phyloP scores from a whole-genome alignment of 176 grass and related monocot species.

The Triticum monococcum region DNA sequence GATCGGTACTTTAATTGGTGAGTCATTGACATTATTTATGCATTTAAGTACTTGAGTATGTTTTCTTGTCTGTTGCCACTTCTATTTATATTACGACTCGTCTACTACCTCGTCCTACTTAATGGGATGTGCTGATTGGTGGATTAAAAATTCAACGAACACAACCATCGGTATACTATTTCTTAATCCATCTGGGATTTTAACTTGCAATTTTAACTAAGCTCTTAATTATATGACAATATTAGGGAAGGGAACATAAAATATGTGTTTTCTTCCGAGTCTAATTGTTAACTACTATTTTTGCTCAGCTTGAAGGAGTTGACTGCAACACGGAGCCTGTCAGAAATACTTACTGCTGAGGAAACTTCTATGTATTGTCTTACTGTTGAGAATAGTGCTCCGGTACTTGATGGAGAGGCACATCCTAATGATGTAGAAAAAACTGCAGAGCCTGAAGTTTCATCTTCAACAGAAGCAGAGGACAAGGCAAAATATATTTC shows the following conservation, averaged over 20 bases:
- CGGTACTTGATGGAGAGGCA: conserved; percentile 38
- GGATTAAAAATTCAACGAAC: not conserved
- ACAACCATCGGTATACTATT: not conserved
- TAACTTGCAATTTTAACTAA: not conserved
- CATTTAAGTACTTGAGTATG: not conserved
- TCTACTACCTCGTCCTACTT: not conserved
- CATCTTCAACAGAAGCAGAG: conserved; percentile 63
- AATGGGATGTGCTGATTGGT: not conserved
- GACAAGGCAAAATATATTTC: conserved; percentile 79
- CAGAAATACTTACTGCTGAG: conserved; percentile 72
- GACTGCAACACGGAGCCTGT: conserved; percentile 54
- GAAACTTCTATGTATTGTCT: conserved; percentile 54
- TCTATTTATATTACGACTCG: not conserved
- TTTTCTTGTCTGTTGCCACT: not conserved
- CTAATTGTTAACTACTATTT: conserved; percentile 25
- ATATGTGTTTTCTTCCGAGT: conserved; percentile 7
- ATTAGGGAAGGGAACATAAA: not conserved
- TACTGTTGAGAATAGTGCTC: conserved; percentile 37
- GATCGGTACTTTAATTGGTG: conserved; percentile 99
- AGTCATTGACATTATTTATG: not conserved
- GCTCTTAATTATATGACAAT: not conserved
- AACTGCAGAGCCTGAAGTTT: conserved; percentile 48
- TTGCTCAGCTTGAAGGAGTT: conserved; percentile 84
- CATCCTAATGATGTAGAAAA: conserved; percentile 53
- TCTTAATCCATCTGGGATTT: not conserved